Percentiles rank a stretch among this genome's conserved stretches.
Evolutionary conservation across 2,329 filamentous ascomycete species (phyloP).

Genomic region (Claviceps pazoutovae): DNA sequence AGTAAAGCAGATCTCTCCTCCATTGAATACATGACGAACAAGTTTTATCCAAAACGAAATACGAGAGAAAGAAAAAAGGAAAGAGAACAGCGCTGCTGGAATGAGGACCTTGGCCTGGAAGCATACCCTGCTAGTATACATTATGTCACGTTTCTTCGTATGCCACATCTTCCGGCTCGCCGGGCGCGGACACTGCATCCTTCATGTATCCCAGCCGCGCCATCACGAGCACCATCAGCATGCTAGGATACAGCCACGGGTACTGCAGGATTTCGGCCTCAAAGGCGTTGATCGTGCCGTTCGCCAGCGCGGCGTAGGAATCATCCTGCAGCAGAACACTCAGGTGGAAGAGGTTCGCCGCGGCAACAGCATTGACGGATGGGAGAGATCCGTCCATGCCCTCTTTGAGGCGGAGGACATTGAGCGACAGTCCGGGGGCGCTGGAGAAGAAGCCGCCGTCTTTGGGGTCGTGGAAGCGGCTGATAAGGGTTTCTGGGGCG

Average conservation of each 20-base stretch:
- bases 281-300: conserved; percentile 69
- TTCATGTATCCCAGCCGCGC: conserved; percentile 45
- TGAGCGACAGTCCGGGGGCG: conserved; percentile 44
- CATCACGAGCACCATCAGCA: conserved; percentile 64
- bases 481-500: conserved; percentile 50
- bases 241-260: conserved; percentile 75
- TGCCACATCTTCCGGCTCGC: too few species aligned
- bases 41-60: too few species aligned
- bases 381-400: conserved; percentile 90
- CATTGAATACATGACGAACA: too few species aligned
- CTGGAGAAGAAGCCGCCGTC: conserved; percentile 64
- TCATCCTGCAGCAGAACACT: conserved; percentile 54
- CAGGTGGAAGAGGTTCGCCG: conserved; percentile 74
- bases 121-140: too few species aligned
- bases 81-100: too few species aligned
- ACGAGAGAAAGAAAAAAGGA: too few species aligned
- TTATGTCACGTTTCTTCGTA: too few species aligned
- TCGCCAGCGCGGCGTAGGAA: conserved; percentile 49
- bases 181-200: too few species aligned
- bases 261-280: conserved; percentile 87
- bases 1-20: too few species aligned
- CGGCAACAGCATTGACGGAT: conserved; percentile 78
- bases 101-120: too few species aligned
- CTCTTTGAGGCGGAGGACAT: conserved; percentile 79
- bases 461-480: conserved; percentile 59